Base-by-base conservation (phyloP, 768 basidiomycete genomes). In the Lactarius tabidus region DNA sequence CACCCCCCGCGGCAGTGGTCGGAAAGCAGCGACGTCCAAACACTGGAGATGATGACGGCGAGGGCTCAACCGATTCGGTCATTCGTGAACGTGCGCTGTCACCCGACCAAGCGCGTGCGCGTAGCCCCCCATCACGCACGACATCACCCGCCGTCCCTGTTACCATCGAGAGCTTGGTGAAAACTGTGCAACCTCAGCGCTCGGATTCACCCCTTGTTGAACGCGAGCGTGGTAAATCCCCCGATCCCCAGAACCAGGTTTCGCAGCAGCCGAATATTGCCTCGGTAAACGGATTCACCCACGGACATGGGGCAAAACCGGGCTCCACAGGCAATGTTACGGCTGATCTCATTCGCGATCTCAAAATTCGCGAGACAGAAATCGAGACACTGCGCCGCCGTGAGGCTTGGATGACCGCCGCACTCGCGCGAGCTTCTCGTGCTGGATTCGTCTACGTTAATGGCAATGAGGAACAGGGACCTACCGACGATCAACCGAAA, bases 331-430 rank as follows among this genome's bases (percentile, higher is more conserved):
- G 87, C 7, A 90, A 85, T 72, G 80, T 89, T 23, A 81, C 88
- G 3, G 85, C 88, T 15, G 94, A 95, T 71, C 75, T 93, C 66
- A 77, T 91, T 52, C 81, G 86, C 45, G 93, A 95, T 70, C 77
- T 95, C 66, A 93, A 90, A 75, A 82, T 82, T 39, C 93, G 90
- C 74, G 94, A 95, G 68, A 78, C 80, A 41, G 94, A 96, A 74
- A 73, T 97, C 54, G 92, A 93, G 68, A 79, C 79, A 54, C 76
- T 89, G 69, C 88, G 85, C 81, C 85, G 85, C 72, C 85, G 91
- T 69, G 87, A 93, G 78, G 78, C 79, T 39, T 97, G 96, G 89
- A 88, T 98, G 86, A 87, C 85, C 72, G 86, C 87, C 54, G 89
- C 91, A 1, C 76, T 99, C 55, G 77, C 79, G 6, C 84, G 87